Evolutionary conservation across 768 basidiomycete species (phyloP).

Genomic region (Pulveroboletus sp.): DNA sequence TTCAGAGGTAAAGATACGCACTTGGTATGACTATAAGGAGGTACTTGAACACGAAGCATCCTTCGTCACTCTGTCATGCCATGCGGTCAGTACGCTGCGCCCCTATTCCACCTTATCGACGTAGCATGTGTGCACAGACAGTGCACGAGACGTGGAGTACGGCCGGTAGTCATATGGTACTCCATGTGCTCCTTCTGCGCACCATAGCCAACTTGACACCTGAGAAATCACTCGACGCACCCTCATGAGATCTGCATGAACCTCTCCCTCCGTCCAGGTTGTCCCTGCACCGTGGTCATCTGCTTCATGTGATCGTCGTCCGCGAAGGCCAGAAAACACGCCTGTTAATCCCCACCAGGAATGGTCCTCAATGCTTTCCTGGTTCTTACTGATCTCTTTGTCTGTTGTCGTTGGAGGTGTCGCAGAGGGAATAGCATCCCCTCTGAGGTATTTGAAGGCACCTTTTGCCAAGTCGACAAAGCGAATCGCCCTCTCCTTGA

Average conservation of each 20-base stretch:
- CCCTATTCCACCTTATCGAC: slow-evolving; percentile 1
- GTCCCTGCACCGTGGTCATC: slow-evolving; percentile 36
- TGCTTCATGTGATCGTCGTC: slow-evolving; percentile 31
- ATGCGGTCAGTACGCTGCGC: slow-evolving; percentile 7
- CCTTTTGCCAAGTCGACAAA: slow-evolving; percentile 48
- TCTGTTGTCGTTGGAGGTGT: slow-evolving; percentile 27
- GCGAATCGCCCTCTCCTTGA: slow-evolving; percentile 37
- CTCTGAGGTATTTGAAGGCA: slow-evolving; percentile 70
- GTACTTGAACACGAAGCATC: slow-evolving; percentile 75
- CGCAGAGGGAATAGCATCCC: slow-evolving; percentile 45
- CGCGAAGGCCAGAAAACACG: slow-evolving; percentile 62
- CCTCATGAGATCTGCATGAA: slow-evolving; percentile 73
- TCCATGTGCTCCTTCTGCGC: not conserved
- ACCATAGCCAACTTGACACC: not conserved
- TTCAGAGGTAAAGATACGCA: slow-evolving; percentile 37
- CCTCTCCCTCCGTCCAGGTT: slow-evolving; percentile 69
- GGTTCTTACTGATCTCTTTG: slow-evolving; percentile 28
- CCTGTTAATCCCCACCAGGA: slow-evolving; percentile 56
- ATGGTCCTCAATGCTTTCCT: slow-evolving; percentile 27
- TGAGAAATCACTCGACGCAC: slow-evolving; percentile 37
- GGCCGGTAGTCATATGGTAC: not conserved
- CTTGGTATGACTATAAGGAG: slow-evolving; percentile 77
- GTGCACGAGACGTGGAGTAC: not conserved
- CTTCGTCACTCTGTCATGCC: slow-evolving; percentile 57
- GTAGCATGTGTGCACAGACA: not conserved